Conservation (phyloP, 2,329 filamentous ascomycete species). For the Clarireedia hainanense region DNA sequence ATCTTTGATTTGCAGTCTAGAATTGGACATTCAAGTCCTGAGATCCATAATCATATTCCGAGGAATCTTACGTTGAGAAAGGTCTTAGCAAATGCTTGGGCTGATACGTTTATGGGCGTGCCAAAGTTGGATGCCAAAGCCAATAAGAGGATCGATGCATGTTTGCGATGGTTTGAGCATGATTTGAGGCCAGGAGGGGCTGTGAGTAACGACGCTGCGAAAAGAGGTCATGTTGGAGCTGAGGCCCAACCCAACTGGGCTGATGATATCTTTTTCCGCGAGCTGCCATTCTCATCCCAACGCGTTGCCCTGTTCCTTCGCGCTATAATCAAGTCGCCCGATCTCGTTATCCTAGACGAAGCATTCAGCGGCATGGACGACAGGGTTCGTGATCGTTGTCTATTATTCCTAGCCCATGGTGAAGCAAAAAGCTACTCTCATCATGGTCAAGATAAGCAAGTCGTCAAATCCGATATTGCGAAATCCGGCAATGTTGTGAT, state of each 20-base stretch:
- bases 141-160: slow-evolving; percentile 54
- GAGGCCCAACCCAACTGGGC: slow-evolving; percentile 50
- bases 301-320: slow-evolving; percentile 78
- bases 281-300: slow-evolving; percentile 73
- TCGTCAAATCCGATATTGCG: slow-evolving; percentile 40
- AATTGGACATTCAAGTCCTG: slow-evolving; percentile 88
- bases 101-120: slow-evolving; percentile 72
- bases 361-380: slow-evolving; percentile 83
- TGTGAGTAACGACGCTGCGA: slow-evolving; percentile 16
- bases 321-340: slow-evolving; percentile 70
- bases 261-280: slow-evolving; percentile 58
- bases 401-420: slow-evolving; percentile 66
- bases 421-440: slow-evolving; percentile 38
- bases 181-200: slow-evolving; percentile 53
- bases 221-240: slow-evolving; percentile 22
- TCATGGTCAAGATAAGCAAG: slow-evolving; percentile 1
- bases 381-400: slow-evolving; percentile 74
- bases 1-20: slow-evolving; percentile 88
- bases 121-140: slow-evolving; percentile 55
- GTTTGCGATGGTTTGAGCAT: slow-evolving; percentile 66
- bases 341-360: slow-evolving; percentile 80
- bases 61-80: slow-evolving; percentile 64
- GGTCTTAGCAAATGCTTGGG: slow-evolving; percentile 79
- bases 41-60: slow-evolving; percentile 90
- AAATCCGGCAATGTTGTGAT: slow-evolving; percentile 42